Percentiles rank a stretch among this genome's conserved stretches.
These are phyloP conservation scores for Halenospora varia DNA, from an alignment of 495 filamentous ascomycete species.

Conservation along the genomic window DNA sequence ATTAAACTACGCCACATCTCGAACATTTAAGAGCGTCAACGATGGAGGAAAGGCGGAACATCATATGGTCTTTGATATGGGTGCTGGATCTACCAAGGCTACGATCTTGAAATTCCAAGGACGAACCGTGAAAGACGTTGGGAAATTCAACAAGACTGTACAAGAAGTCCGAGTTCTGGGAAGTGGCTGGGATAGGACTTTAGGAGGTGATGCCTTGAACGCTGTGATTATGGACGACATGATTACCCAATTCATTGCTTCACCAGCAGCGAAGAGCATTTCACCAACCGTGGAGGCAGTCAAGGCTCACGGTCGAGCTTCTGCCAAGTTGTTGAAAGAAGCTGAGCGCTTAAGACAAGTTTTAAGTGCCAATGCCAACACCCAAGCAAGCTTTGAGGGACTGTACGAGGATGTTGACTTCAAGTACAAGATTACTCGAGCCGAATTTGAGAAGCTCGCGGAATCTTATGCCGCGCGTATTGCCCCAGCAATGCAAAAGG, in stretches of 20 bases:
- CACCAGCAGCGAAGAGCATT: constrained; percentile 63
- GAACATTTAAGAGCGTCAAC: constrained; percentile 79
- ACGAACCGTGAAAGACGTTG: constrained; percentile 83
- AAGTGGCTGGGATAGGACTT: constrained; percentile 79
- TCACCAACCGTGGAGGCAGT: constrained; percentile 56
- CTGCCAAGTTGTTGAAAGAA: constrained; percentile 87
- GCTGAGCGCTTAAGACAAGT: constrained; percentile 85
- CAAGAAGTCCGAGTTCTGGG: constrained; percentile 90
- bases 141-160: constrained; percentile 92
- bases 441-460: constrained; percentile 80
- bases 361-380: constrained; percentile 88
- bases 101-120: constrained; percentile 88
- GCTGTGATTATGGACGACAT: constrained; percentile 84
- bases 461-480: constrained; percentile 64
- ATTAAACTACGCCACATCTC: constrained; percentile 87
- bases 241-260: constrained; percentile 69
- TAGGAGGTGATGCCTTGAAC: constrained; percentile 90
- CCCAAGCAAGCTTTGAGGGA: constrained; percentile 74
- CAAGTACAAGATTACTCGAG: constrained; percentile 80
- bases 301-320: constrained; percentile 73
- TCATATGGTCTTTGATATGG: constrained; percentile 96
- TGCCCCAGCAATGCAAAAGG: constrained; percentile 63
- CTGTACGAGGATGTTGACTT: constrained; percentile 91
- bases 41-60: constrained; percentile 86
- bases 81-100: constrained; percentile 95